Conservation (phyloP, 805 yeast genomes). For the Yarrowia keelungensis region DNA sequence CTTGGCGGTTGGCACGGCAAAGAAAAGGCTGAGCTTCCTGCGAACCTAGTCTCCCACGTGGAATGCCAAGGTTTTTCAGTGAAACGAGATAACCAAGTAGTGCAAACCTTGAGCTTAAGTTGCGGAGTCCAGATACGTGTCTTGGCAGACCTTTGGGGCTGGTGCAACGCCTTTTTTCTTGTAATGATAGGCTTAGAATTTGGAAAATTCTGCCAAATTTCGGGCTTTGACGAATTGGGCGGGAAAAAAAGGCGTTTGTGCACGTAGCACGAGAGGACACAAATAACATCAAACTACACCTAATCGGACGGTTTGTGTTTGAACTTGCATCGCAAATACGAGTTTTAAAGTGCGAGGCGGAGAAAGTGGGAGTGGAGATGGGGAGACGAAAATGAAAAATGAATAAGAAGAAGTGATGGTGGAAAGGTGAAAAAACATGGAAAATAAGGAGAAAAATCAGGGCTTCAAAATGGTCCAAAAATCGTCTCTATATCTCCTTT, state of each 20-base stretch:
- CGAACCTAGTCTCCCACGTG: background rate
- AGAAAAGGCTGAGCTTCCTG: background rate
- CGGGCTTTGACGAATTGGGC: no score
- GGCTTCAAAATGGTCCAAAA: no score
- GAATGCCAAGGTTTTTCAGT: conserved; percentile 32
- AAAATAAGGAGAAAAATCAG: background rate
- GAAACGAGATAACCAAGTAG: conserved; percentile 24
- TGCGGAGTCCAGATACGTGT: conserved; percentile 22
- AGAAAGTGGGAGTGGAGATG: background rate
- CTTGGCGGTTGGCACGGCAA: conserved; percentile 24
- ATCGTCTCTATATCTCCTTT: no score
- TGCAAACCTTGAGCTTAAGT: background rate
- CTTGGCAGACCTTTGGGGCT: conserved; percentile 20
- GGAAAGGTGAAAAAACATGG: background rate
- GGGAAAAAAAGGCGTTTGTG: background rate
- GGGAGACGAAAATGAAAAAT: no score
- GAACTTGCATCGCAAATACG: conserved; percentile 21
- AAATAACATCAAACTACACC: conserved; percentile 8
- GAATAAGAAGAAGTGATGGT: no score
- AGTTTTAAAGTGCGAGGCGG: conserved; percentile 15
- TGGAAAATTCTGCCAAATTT: no score
- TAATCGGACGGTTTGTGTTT: conserved; percentile 17
- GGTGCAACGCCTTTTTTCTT: conserved; percentile 1
- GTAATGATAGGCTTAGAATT: background rate
- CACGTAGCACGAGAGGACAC: no score